Conservation (phyloP, 768 basidiomycete genomes). For the Suillus subaureus region DNA sequence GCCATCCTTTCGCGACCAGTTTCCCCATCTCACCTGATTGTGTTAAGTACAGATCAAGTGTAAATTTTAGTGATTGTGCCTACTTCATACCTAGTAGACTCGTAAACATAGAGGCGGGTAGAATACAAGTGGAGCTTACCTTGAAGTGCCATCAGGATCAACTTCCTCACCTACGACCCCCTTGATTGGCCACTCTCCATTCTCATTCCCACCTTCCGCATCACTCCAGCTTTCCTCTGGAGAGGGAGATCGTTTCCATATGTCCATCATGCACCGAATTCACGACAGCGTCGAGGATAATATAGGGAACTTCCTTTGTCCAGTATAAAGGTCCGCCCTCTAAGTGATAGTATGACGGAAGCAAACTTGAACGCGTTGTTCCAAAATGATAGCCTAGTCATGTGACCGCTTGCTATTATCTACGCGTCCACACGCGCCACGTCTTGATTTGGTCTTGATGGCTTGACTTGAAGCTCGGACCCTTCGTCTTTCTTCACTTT, state of each 20-base stretch:
- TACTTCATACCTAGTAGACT: conserved; percentile 34
- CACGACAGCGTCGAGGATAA: neutral
- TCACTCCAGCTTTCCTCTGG: conserved; percentile 36
- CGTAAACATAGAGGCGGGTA: conserved; percentile 8
- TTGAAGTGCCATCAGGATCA: conserved; percentile 30
- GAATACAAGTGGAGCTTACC: conserved; percentile 17
- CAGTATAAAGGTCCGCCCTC: neutral
- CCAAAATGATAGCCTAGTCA: conserved; percentile 16
- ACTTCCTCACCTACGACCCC: conserved; percentile 35
- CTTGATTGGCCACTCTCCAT: conserved; percentile 32
- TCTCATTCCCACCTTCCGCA: conserved; percentile 31
- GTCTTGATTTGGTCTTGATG: neutral
- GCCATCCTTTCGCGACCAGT: conserved; percentile 53
- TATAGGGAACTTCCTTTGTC: neutral
- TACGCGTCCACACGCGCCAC: conserved; percentile 13
- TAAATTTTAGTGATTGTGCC: conserved; percentile 8
- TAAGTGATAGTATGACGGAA: neutral
- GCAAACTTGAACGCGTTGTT: neutral
- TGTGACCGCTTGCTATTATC: conserved; percentile 21
- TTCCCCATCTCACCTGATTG: conserved; percentile 53
- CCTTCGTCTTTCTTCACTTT: neutral
- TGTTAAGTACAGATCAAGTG: neutral
- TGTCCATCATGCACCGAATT: conserved; percentile 3
- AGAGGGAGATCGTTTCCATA: conserved; percentile 34
- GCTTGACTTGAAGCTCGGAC: neutral